Evolutionary conservation across 176 grass and related monocot species (phyloP).

Genomic region (Avena eriantha): DNA sequence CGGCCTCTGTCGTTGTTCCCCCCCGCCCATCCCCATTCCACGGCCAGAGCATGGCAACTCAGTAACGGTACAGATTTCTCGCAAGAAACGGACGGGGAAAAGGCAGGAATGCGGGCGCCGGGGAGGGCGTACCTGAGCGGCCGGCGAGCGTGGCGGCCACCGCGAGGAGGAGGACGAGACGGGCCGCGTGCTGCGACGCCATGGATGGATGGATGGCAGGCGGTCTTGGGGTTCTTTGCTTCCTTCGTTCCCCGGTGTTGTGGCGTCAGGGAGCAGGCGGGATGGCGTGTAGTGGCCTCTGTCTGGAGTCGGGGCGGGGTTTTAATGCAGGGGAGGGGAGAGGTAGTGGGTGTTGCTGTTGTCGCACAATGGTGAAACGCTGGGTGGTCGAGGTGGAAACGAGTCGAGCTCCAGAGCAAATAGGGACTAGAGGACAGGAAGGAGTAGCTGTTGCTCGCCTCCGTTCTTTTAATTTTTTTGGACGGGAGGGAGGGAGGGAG

Average conservation of each 20-base stretch:
- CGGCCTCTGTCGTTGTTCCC: constrained; percentile 49
- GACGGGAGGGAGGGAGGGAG: neutral
- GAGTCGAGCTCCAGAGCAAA: no score
- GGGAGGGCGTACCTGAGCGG: constrained; percentile 42
- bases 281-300: neutral
- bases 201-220: neutral
- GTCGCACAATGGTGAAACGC: neutral
- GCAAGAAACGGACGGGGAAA: neutral
- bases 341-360: neutral
- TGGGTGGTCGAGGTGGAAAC: neutral
- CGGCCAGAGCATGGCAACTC: neutral
- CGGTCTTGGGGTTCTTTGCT: neutral
- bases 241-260: neutral
- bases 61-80: neutral
- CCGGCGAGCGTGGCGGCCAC: constrained; percentile 32
- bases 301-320: neutral
- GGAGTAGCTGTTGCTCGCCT: neutral
- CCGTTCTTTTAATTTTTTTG: neutral
- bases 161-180: constrained; percentile 21
- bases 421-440: neutral
- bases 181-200: constrained; percentile 25
- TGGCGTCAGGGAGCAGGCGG: neutral
- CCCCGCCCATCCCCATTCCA: neutral
- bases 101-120: neutral
- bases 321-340: neutral